Evolutionary conservation across 2,329 filamentous ascomycete species (phyloP), one percentile per base, ranked within the genome.

Genomic region (Penicillium sp.): DNA sequence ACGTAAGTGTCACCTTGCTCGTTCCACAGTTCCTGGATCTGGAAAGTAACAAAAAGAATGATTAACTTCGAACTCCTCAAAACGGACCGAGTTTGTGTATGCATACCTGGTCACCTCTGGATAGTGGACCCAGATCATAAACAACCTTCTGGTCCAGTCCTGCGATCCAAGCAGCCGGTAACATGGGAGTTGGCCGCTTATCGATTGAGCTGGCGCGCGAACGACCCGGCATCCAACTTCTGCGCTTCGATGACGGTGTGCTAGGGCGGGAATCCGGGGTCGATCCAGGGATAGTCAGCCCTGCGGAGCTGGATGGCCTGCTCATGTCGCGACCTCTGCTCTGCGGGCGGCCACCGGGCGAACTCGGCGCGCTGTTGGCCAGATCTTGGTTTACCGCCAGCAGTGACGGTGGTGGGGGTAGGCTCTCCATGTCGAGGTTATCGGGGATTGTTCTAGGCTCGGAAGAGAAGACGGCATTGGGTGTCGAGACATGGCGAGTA

Each of bases 11-110:
- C 84, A n/a, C 82, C 85, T 47, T 79, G 70, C 4, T 85, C 82
- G 63, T 86, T 83, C 86, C 86, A 88, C 9, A 88, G 70, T 65
- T 88, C 86, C 6, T 77, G 68, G 17, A 85, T 77, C 81, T 83
- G 29, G 17, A 33, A 57, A 25, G 19, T 21, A 12, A 31, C n/a
- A 12, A 27, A 3, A 4, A 50, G 31, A 29, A 17, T 3, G 4
- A 12, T 62, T 21, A 53, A 29, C 25, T 45, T 33, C 15, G 6
- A 36, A 17, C 19, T 21, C n/a, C 25, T 25, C 13, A 15, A 27
- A n/a, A 17, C 6, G 9, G 9, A 23, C 5, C 12, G 0, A 15
- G 21, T 6, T 38, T 7, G 15, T 9, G 12, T 39, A 23, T 49
- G 64, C 77, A 59, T 74, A 83, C 81, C 71, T 78, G 82, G 57